Base-by-base conservation (phyloP, 2,329 filamentous ascomycete genomes). In the Chaetomium sp. region DNA sequence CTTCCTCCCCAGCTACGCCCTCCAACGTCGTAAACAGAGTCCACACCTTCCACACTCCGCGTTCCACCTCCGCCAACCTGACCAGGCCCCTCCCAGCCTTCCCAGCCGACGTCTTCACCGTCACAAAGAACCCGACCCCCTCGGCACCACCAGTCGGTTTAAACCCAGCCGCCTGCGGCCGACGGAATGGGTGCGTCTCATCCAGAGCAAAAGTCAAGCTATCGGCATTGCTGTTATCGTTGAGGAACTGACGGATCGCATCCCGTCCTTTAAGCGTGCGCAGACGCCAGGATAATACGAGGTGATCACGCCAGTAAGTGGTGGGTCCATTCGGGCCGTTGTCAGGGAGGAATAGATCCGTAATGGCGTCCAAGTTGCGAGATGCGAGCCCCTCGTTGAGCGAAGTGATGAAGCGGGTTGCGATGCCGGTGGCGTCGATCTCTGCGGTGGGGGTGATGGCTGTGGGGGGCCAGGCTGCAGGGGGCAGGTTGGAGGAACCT, bases 231-330 rank as follows among this genome's bases (percentile, higher is more conserved):
- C 42, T 32, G 53, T 5, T 34, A 10, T 1, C 5, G 7, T 12
- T 5, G 8, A 11, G 61, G 60, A 67, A 68, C 2, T 64, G 49
- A 51, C 64, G 42, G 45, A 80, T 76, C 35, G 70, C 71, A 49
- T 73, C 60, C 47, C 67, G 64, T 10, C 76, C 74, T 59, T 77
- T 75, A n/a, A 79, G 62, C 0, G 81, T 85, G 38, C 73, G 78
- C 32, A 82, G 72, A 37, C 80, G 74, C 76, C 80, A 83, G 0
- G 78, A 76, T 8, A 84, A 63, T 6, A 71, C 76, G 3, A 85
- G 72, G 53, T 84, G 77, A 62, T 85, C 82, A 40, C 81, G 72
- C 80, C 80, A 85, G 64, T 78, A 82, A 27, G 33, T 4, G 2
- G 34, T 49, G 4, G 43, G 44, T 0, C 9, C 43, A 4, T 4